Evolutionary conservation across 169 alveolate genomes (phyloP).

Genomic region (Toxoplasma gondii): DNA sequence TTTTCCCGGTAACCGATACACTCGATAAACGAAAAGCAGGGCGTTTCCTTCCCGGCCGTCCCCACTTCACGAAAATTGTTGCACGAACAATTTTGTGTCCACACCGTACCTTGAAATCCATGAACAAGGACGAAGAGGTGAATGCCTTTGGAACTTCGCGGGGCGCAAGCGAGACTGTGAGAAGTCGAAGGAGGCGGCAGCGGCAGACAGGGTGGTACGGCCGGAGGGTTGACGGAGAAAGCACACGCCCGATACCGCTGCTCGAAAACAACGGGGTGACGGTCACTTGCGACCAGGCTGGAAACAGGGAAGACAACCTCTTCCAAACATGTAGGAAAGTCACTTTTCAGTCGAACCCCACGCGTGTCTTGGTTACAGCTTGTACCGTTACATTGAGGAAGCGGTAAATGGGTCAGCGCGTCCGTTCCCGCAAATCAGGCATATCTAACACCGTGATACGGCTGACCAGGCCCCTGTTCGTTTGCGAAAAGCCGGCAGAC

Average conservation of each 20-base stretch:
- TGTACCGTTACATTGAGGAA: too few species aligned
- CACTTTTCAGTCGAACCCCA: neutral
- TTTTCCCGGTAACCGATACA: neutral
- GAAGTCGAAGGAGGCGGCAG: constrained; percentile 38
- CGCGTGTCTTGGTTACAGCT: too few species aligned
- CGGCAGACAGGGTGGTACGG: constrained; percentile 8
- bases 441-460: too few species aligned
- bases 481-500: too few species aligned
- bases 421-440: too few species aligned
- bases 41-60: neutral
- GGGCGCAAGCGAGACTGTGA: constrained; percentile 36
- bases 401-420: too few species aligned
- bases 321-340: neutral
- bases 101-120: constrained; percentile 90
- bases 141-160: constrained; percentile 63
- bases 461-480: too few species aligned
- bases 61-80: neutral
- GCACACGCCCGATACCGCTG: constrained; percentile 1
- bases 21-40: neutral
- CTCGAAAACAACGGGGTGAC: constrained; percentile 17
- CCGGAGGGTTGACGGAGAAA: neutral
- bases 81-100: neutral
- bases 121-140: constrained; percentile 93
- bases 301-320: neutral
- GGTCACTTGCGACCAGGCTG: neutral